These are phyloP conservation scores for Podospora pseudocomata DNA, from an alignment of 495 filamentous ascomycete genomes.

Conservation along the genomic window DNA sequence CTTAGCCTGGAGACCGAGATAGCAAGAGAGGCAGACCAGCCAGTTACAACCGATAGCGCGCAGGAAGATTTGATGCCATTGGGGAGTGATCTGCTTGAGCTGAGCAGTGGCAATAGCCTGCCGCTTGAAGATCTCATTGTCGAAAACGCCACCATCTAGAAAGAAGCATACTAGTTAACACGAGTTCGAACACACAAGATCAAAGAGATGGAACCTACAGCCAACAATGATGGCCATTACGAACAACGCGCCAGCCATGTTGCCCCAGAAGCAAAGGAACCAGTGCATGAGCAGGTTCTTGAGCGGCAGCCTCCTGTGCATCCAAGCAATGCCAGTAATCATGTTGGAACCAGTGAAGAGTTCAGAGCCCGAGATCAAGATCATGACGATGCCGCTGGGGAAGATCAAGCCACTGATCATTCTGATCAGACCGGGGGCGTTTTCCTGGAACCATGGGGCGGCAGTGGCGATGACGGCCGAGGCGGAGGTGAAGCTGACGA, in stretches of 20 bases:
- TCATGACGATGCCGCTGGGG: constrained; percentile 56
- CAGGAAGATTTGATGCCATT: constrained; percentile 59
- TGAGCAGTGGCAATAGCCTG: constrained; percentile 51
- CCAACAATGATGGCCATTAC: constrained; percentile 57
- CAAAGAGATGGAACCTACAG: constrained; percentile 38
- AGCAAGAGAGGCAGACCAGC: constrained; percentile 60
- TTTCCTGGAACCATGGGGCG: constrained; percentile 58
- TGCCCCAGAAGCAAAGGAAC: constrained; percentile 57
- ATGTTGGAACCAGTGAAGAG: constrained; percentile 59
- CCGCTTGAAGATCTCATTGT: constrained; percentile 46
- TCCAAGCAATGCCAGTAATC: constrained; percentile 54
- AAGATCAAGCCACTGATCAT: constrained; percentile 55
- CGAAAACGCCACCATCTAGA: constrained; percentile 55
- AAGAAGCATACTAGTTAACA: not conserved
- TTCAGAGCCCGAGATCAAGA: constrained; percentile 57
- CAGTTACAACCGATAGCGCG: constrained; percentile 62
- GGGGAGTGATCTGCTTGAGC: constrained; percentile 53
- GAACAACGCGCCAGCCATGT: constrained; percentile 58
- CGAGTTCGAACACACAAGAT: not conserved
- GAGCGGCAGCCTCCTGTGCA: constrained; percentile 51
- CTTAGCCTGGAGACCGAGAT: constrained; percentile 53
- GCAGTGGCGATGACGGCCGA: constrained; percentile 50
- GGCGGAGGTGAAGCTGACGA: constrained; percentile 54
- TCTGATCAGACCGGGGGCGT: constrained; percentile 57
- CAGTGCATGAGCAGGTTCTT: constrained; percentile 52